Percentiles rank a stretch among this genome's conserved stretches.
These are phyloP conservation scores for Daldinia loculata DNA, from an alignment of 495 filamentous ascomycete species.

Conservation along the genomic window DNA sequence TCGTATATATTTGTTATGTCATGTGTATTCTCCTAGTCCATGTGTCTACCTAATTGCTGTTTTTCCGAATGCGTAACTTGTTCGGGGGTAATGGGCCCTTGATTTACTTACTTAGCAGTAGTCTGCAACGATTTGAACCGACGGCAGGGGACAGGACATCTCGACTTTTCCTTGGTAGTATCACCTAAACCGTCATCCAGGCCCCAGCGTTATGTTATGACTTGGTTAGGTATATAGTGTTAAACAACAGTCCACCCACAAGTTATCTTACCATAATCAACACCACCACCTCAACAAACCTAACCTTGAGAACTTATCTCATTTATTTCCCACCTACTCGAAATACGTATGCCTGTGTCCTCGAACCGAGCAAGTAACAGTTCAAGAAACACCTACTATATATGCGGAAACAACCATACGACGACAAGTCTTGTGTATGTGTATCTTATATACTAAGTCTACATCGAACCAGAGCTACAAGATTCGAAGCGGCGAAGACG, in stretches of 20 bases:
- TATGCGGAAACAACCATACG: not conserved
- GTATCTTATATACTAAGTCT: not conserved
- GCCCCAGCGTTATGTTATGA: too few species aligned
- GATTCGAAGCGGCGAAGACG: not conserved
- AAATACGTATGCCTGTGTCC: not conserved
- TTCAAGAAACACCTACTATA: not conserved
- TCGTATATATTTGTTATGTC: slow-evolving; percentile 3
- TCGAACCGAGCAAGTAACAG: not conserved
- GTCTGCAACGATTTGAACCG: too few species aligned
- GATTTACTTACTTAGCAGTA: too few species aligned
- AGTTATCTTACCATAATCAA: not conserved
- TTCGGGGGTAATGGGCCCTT: too few species aligned
- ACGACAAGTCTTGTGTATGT: not conserved
- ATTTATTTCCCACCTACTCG: not conserved
- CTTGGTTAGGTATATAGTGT: too few species aligned
- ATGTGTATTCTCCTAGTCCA: not conserved
- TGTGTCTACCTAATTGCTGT: not conserved
- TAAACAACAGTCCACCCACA: not conserved
- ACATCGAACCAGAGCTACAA: not conserved
- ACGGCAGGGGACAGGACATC: too few species aligned
- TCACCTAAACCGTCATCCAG: too few species aligned
- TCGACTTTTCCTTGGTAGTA: too few species aligned
- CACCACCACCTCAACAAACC: not conserved
- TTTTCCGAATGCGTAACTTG: not conserved
- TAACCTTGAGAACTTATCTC: not conserved